These are phyloP conservation scores for Silybum marianum DNA, from an alignment of 129 eudicot genomes.

Conservation along the genomic window DNA sequence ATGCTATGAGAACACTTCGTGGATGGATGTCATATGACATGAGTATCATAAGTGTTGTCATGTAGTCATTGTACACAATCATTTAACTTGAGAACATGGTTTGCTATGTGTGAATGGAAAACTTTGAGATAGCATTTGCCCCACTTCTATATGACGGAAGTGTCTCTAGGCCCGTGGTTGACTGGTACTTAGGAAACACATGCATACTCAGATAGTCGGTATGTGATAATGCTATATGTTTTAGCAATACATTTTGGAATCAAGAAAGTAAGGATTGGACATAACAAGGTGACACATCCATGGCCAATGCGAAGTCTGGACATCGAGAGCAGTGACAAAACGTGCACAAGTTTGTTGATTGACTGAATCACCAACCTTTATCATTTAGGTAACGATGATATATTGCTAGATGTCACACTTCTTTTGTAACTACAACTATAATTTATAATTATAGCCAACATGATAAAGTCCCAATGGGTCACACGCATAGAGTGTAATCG, in stretches of 20 bases:
- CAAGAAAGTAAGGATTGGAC: background rate
- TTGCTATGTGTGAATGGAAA: background rate
- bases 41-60: background rate
- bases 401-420: background rate
- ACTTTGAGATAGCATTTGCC: no score
- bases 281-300: background rate
- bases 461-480: no score
- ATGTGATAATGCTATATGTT: background rate
- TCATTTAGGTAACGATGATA: background rate
- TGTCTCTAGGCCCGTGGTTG: background rate
- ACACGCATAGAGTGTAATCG: no score
- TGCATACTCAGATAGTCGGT: background rate
- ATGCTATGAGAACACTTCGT: background rate
- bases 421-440: no score
- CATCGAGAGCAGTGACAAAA: background rate
- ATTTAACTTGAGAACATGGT: background rate
- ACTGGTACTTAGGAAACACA: background rate
- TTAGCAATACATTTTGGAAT: background rate
- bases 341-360: background rate
- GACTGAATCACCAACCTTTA: background rate
- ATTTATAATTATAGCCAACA: no score
- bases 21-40: background rate
- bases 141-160: no score
- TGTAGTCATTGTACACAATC: background rate
- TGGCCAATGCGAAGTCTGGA: background rate